phyloP scores from a whole-genome alignment of 495 filamentous ascomycete species.

The Pyrenopolyporus hunteri region DNA sequence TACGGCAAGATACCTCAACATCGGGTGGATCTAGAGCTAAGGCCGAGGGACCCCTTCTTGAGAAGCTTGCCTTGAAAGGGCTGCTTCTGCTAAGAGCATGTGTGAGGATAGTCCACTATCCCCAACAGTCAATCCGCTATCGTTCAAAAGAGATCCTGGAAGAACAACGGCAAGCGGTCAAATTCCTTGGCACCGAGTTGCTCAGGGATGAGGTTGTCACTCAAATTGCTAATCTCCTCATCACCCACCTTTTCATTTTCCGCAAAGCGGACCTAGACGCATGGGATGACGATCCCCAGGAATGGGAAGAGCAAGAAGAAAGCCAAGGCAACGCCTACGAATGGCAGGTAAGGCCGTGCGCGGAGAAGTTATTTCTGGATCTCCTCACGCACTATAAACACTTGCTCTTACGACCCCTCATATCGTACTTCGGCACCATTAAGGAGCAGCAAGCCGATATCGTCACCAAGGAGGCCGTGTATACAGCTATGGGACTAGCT shows the following conservation, averaged over 20 bases:
- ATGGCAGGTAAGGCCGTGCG: conserved; percentile 85
- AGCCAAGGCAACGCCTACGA: conserved; percentile 81
- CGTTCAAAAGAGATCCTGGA: conserved; percentile 71
- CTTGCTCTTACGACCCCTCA: conserved; percentile 73
- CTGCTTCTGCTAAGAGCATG: conserved; percentile 84
- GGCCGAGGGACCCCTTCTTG: conserved; percentile 65
- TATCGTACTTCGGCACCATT: conserved; percentile 77
- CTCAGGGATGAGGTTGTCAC: conserved; percentile 75
- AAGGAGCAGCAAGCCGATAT: conserved; percentile 72
- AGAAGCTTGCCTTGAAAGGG: conserved; percentile 79
- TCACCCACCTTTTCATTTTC: conserved; percentile 88
- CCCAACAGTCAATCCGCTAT: conserved; percentile 80
- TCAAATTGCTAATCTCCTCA: conserved; percentile 79
- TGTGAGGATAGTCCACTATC: conserved; percentile 79
- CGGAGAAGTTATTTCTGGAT: conserved; percentile 92
- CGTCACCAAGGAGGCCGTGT: conserved; percentile 87
- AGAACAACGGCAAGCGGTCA: conserved; percentile 67
- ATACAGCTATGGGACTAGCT: conserved; percentile 87
- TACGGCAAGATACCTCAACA: conserved; percentile 52
- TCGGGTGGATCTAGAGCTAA: conserved; percentile 59
- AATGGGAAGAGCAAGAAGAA: conserved; percentile 88
- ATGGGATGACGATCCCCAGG: conserved; percentile 91
- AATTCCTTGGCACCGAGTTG: conserved; percentile 70
- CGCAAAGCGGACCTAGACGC: conserved; percentile 81
- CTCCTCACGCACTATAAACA: conserved; percentile 85